phyloP scores from a whole-genome alignment of 1,284 basidiomycete genomes.

The Marasmius tenuissimus region DNA sequence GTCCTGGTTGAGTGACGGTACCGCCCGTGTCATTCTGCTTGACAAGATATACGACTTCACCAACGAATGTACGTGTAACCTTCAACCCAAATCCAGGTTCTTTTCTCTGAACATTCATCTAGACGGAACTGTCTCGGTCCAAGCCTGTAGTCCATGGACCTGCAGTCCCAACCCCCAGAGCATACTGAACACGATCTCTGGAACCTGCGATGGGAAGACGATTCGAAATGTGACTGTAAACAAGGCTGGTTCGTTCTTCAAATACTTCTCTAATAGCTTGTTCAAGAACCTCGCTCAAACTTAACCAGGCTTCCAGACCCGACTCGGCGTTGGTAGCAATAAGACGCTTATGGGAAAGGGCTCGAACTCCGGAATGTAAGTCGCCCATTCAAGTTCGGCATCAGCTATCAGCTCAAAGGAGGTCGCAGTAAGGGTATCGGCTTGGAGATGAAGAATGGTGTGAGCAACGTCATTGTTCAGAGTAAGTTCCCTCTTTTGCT shows the following conservation, averaged over 20 bases:
- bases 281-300: background rate
- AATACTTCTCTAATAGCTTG: background rate
- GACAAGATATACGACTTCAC: conserved; percentile 32
- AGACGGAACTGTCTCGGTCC: conserved; percentile 24
- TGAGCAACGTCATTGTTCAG: conserved; percentile 33
- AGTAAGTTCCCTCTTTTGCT: conserved; percentile 7
- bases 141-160: conserved; percentile 21
- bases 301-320: conserved; percentile 1
- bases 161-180: background rate
- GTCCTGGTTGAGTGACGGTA: conserved; percentile 27
- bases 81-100: background rate
- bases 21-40: conserved; percentile 31
- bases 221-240: background rate
- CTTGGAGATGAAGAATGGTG: conserved; percentile 23
- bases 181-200: background rate
- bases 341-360: conserved; percentile 30
- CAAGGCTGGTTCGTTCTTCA: background rate
- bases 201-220: background rate
- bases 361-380: conserved; percentile 19
- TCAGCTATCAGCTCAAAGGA: background rate
- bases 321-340: conserved; percentile 25
- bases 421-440: conserved; percentile 22
- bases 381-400: too few relatives aligned
- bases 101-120: background rate
- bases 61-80: background rate